phyloP scores from a whole-genome alignment of 306 rosid species.

The Canavalia ensiformis region DNA sequence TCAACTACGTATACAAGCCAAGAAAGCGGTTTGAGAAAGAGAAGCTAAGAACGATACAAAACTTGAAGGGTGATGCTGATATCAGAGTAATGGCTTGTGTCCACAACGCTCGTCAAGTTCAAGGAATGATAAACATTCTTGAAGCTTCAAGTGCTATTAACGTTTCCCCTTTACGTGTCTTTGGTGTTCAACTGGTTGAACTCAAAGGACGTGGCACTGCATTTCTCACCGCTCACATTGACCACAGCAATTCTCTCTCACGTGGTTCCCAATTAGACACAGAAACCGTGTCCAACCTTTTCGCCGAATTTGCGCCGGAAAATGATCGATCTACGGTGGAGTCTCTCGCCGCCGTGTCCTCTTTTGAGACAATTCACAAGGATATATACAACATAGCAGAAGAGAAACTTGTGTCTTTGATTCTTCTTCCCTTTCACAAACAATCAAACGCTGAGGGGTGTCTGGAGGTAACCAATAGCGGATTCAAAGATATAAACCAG shows the following conservation, averaged over 20 bases:
- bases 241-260: background rate
- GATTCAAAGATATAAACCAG: slow-evolving; percentile 37
- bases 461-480: slow-evolving; percentile 1
- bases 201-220: slow-evolving; percentile 50
- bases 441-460: slow-evolving; percentile 6
- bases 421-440: slow-evolving; percentile 59
- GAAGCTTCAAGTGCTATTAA: slow-evolving; percentile 36
- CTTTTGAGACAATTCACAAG: slow-evolving; percentile 49
- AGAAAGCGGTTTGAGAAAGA: slow-evolving; percentile 30
- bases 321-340: slow-evolving; percentile 26
- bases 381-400: slow-evolving; percentile 52
- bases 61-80: slow-evolving; percentile 40
- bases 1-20: slow-evolving; percentile 52
- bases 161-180: slow-evolving; percentile 35
- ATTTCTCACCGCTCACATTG: slow-evolving; percentile 17
- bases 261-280: background rate
- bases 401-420: slow-evolving; percentile 42
- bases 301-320: background rate
- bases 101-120: slow-evolving; percentile 47
- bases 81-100: slow-evolving; percentile 41
- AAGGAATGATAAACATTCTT: slow-evolving; percentile 44
- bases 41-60: slow-evolving; percentile 49
- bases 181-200: slow-evolving; percentile 50
- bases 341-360: slow-evolving; percentile 39
- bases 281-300: slow-evolving; percentile 10